Conservation (phyloP, 306 rosid genomes). For the Quercus alba region DNA sequence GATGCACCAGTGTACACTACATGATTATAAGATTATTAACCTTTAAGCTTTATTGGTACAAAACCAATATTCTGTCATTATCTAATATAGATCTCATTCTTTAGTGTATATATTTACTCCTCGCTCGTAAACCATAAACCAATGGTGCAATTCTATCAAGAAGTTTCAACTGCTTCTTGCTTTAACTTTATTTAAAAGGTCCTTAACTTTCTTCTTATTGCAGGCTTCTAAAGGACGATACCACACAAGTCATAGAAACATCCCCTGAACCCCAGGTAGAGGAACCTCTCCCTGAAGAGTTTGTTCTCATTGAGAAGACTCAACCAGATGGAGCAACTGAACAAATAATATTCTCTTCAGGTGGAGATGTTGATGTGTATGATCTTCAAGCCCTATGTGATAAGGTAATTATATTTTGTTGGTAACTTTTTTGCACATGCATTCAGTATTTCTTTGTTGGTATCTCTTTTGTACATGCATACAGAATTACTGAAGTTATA, state of each 20-base stretch:
- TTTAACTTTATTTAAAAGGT: conserved; percentile 10
- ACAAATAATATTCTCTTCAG: conserved; percentile 84
- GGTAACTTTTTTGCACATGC: background rate
- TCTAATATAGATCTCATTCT: background rate
- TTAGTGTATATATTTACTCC: background rate
- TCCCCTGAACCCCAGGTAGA: conserved; percentile 50
- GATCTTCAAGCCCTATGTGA: conserved; percentile 93
- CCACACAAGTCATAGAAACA: conserved; percentile 69
- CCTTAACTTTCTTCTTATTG: conserved; percentile 11
- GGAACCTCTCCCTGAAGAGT: conserved; percentile 73
- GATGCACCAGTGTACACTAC: background rate
- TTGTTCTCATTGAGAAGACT: conserved; percentile 80
- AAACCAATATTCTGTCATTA: no score
- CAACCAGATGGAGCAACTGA: conserved; percentile 78
- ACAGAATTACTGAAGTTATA: background rate
- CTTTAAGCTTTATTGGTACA: background rate
- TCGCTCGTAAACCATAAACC: conserved; percentile 8
- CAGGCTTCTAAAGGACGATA: conserved; percentile 64
- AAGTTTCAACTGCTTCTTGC: conserved; percentile 7
- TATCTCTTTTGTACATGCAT: background rate
- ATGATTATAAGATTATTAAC: background rate
- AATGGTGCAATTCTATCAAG: background rate
- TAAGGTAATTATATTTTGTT: conserved; percentile 43
- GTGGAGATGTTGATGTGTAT: conserved; percentile 83
- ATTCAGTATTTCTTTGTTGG: background rate